phyloP scores from a whole-genome alignment of 305 asterid species.

The Ilex paraguariensis region DNA sequence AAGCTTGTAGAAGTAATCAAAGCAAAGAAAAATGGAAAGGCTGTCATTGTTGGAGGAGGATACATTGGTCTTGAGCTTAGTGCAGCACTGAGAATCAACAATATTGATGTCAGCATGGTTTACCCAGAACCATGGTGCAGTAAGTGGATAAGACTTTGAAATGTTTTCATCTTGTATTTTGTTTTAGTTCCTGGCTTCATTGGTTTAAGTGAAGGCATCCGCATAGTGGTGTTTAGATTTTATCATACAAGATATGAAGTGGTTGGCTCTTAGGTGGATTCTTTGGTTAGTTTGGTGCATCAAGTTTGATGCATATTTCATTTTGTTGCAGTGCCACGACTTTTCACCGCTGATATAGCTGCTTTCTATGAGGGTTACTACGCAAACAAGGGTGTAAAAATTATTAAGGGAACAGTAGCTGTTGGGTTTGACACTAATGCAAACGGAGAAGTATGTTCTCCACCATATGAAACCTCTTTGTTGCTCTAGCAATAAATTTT shows the following conservation, averaged over 20 bases:
- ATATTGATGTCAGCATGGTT: constrained; percentile 84
- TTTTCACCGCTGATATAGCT: constrained; percentile 82
- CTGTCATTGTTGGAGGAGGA: constrained; percentile 95
- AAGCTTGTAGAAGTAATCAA: constrained; percentile 85
- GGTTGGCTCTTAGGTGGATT: background rate
- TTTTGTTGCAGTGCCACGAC: constrained; percentile 76
- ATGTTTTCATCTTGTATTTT: constrained; percentile 4
- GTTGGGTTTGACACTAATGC: constrained; percentile 72
- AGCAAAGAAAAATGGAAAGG: constrained; percentile 76
- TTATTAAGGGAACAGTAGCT: constrained; percentile 97
- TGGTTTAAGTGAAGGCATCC: background rate
- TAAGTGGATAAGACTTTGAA: constrained; percentile 40
- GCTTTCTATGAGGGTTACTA: constrained; percentile 85
- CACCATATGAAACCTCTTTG: constrained; percentile 1
- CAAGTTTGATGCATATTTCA: background rate
- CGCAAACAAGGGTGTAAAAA: constrained; percentile 67
- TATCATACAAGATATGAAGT: background rate
- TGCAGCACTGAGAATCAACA: constrained; percentile 78
- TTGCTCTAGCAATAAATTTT: constrained; percentile 8
- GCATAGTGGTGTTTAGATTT: background rate
- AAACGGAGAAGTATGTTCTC: constrained; percentile 58
- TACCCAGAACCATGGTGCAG: constrained; percentile 99
- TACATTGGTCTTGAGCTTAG: constrained; percentile 97
- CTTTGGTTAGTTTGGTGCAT: background rate
- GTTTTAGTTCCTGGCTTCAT: background rate